These are phyloP conservation scores for Funneliformis geosporum DNA, from an alignment of 192 early-diverging fungal genomes.

Conservation along the genomic window DNA sequence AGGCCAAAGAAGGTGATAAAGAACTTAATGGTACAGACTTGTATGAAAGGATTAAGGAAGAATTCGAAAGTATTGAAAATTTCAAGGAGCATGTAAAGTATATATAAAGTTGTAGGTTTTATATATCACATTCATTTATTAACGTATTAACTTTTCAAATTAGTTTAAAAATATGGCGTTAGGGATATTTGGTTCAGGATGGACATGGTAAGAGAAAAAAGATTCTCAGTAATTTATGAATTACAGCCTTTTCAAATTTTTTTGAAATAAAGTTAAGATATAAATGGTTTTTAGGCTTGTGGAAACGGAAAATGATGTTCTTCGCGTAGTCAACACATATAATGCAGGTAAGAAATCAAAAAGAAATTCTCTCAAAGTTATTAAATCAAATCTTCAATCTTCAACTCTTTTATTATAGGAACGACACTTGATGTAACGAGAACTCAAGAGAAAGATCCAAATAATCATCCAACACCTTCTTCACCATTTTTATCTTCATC, in stretches of 20 bases:
- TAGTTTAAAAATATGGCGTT: conserved; percentile 44
- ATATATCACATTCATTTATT: conserved; percentile 30
- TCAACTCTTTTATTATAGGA: neutral
- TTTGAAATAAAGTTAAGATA: neutral
- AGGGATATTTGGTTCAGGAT: conserved; percentile 49
- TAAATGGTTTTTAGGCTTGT: conserved; percentile 9
- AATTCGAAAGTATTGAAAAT: neutral
- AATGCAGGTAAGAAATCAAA: conserved; percentile 41
- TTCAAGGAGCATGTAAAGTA: neutral
- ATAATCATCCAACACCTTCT: neutral
- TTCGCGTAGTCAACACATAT: conserved; percentile 43
- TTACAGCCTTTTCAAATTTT: too few relatives aligned
- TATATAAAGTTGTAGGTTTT: neutral
- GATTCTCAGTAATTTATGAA: too few relatives aligned
- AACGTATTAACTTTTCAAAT: conserved; percentile 36
- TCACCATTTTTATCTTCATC: conserved; percentile 3
- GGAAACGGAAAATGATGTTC: neutral
- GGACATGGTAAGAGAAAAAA: conserved; percentile 45
- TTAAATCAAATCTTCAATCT: neutral
- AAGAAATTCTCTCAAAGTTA: neutral
- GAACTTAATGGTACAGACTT: neutral
- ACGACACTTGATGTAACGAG: conserved; percentile 22
- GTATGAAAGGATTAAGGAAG: neutral
- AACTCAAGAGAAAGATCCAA: conserved; percentile 25
- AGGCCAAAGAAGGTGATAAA: neutral